phyloP scores from a whole-genome alignment of 2,329 filamentous ascomycete genomes.

The Biscogniauxia mediterranea region DNA sequence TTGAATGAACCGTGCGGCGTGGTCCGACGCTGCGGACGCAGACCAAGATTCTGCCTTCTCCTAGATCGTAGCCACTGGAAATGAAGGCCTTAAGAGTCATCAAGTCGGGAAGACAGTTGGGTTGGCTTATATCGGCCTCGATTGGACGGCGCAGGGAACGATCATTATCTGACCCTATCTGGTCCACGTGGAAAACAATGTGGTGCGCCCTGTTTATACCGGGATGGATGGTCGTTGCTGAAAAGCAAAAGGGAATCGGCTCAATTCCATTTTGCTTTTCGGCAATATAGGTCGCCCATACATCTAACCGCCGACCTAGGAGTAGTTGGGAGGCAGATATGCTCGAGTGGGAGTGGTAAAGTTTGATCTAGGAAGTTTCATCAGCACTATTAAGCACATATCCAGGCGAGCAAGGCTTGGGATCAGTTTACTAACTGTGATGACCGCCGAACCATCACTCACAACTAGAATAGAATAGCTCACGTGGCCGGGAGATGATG shows the following conservation, averaged over 20 bases:
- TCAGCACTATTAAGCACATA: constrained; percentile 1
- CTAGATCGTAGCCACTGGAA: constrained; percentile 51
- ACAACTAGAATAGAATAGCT: constrained; percentile 54
- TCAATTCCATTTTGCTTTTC: constrained; percentile 38
- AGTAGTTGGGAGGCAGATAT: constrained; percentile 39
- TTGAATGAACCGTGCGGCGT: constrained; percentile 46
- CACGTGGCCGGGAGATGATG: constrained; percentile 29
- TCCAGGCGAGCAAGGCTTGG: not conserved
- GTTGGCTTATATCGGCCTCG: constrained; percentile 33
- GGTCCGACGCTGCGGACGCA: constrained; percentile 57
- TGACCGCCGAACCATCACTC: constrained; percentile 53
- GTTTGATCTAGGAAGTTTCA: constrained; percentile 40
- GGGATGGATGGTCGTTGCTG: constrained; percentile 57
- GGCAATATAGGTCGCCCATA: constrained; percentile 58
- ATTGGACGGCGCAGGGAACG: constrained; percentile 46
- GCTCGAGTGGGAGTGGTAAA: constrained; percentile 51
- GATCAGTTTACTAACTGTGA: constrained; percentile 42
- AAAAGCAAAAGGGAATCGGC: constrained; percentile 40
- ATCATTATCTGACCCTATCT: constrained; percentile 36
- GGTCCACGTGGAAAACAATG: constrained; percentile 51
- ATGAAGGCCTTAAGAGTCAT: constrained; percentile 58
- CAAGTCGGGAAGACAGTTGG: constrained; percentile 40
- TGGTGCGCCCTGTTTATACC: constrained; percentile 53
- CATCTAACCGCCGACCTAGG: constrained; percentile 52
- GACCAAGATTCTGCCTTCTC: constrained; percentile 51